Conservation (phyloP, 2,329 filamentous ascomycete genomes). For the Diaporthe sp. region DNA sequence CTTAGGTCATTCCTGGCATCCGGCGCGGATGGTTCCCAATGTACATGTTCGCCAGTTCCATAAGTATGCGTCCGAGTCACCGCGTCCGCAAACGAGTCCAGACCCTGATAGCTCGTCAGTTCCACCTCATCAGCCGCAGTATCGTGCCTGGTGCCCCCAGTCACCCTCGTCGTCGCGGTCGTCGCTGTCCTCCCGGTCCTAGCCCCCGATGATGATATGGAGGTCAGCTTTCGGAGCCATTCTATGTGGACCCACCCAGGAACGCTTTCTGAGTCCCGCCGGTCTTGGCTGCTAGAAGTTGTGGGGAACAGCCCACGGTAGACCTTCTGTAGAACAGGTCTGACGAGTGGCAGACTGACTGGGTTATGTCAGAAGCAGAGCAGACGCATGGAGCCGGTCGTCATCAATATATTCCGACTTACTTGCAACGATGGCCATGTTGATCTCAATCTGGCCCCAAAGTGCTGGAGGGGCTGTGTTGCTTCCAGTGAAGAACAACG, state of each 20-base stretch:
- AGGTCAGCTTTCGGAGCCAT: constrained; percentile 25
- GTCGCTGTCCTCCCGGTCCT: background rate
- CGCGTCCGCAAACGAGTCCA: background rate
- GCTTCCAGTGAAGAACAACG: background rate
- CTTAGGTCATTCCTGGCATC: background rate
- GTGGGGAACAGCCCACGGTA: background rate
- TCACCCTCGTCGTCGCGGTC: background rate
- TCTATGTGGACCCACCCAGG: constrained; percentile 27
- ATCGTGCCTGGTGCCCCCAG: background rate
- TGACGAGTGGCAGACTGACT: constrained; percentile 25
- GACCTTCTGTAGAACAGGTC: constrained; percentile 13
- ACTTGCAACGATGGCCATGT: constrained; percentile 29
- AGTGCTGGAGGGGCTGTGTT: constrained; percentile 26
- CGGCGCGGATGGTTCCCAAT: background rate
- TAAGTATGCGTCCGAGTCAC: constrained; percentile 4
- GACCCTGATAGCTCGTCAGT: background rate
- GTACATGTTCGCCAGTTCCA: background rate
- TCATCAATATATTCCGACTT: background rate
- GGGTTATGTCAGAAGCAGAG: background rate
- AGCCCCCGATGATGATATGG: background rate
- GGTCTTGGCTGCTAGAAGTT: background rate
- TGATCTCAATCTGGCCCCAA: constrained; percentile 29
- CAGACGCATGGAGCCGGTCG: no score
- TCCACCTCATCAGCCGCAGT: background rate
- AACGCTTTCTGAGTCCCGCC: background rate